These are phyloP conservation scores for Monotropa hypopitys DNA, from an alignment of 179 eudicot genomes.

Conservation along the genomic window DNA sequence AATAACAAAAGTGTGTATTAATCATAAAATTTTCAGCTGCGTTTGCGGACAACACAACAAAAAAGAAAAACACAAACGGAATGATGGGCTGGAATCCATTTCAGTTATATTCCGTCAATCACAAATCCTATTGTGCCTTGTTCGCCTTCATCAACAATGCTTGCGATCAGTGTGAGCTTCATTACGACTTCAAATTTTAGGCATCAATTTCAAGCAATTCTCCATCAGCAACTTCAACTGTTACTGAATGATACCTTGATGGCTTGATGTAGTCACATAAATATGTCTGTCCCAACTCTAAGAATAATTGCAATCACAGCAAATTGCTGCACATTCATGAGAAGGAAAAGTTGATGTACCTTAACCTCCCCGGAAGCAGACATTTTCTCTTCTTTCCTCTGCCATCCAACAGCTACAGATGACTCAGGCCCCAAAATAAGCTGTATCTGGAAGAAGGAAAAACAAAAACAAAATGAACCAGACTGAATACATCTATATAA, in stretches of 20 bases:
- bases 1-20: background rate
- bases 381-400: conserved; percentile 69
- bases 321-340: background rate
- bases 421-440: conserved; percentile 70
- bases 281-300: background rate
- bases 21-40: background rate
- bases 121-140: background rate
- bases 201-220: background rate
- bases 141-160: background rate
- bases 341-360: conserved; percentile 28
- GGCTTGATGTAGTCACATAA: background rate
- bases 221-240: background rate
- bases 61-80: background rate
- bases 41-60: background rate
- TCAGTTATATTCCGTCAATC: background rate
- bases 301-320: background rate
- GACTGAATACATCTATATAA: background rate
- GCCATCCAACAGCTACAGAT: conserved; percentile 84
- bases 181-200: background rate
- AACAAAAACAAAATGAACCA: conserved; percentile 10
- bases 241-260: background rate
- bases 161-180: background rate
- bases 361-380: conserved; percentile 83
- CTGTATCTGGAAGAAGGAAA: conserved; percentile 50
- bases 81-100: background rate